phyloP scores from a whole-genome alignment of 176 grass and related monocot genomes.

The Echinochloa phyllopogon region DNA sequence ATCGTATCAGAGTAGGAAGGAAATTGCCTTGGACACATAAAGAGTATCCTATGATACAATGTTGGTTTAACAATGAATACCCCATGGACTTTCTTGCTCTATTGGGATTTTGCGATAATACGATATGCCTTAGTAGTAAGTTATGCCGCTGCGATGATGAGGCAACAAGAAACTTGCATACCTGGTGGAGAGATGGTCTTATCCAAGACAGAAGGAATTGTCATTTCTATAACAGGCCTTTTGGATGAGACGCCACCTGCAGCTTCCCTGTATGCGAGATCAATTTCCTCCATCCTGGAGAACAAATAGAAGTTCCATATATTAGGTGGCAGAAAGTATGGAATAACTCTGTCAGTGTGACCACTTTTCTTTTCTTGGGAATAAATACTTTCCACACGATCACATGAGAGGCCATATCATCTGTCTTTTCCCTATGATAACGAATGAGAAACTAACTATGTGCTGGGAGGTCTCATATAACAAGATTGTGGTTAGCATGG shows the following conservation, averaged over 20 bases:
- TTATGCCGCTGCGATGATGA: conserved; percentile 2
- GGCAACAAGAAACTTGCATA: conserved; percentile 38
- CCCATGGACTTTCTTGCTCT: conserved; percentile 3
- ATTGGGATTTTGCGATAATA: conserved; percentile 7
- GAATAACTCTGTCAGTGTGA: conserved; percentile 12
- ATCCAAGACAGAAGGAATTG: conserved; percentile 96
- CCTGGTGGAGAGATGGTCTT: conserved; percentile 93
- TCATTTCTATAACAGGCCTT: conserved; percentile 99
- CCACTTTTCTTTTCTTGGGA: neutral
- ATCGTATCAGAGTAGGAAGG: neutral
- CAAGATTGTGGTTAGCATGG: neutral
- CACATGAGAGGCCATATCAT: neutral
- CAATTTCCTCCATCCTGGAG: conserved; percentile 90
- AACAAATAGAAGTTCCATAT: conserved; percentile 29
- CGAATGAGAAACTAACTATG: conserved; percentile 24
- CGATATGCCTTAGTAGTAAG: conserved; percentile 31
- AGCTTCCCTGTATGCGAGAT: conserved; percentile 84
- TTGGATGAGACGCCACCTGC: conserved; percentile 72
- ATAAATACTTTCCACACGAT: conserved; percentile 2
- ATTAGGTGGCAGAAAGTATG: neutral
- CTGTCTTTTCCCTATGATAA: neutral
- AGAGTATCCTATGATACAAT: neutral
- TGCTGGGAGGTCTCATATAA: neutral
- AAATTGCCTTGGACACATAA: conserved; percentile 31
- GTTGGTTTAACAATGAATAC: conserved; percentile 25